These are phyloP conservation scores for Diplocarpon mali DNA, from an alignment of 2,329 filamentous ascomycete species.

Conservation along the genomic window DNA sequence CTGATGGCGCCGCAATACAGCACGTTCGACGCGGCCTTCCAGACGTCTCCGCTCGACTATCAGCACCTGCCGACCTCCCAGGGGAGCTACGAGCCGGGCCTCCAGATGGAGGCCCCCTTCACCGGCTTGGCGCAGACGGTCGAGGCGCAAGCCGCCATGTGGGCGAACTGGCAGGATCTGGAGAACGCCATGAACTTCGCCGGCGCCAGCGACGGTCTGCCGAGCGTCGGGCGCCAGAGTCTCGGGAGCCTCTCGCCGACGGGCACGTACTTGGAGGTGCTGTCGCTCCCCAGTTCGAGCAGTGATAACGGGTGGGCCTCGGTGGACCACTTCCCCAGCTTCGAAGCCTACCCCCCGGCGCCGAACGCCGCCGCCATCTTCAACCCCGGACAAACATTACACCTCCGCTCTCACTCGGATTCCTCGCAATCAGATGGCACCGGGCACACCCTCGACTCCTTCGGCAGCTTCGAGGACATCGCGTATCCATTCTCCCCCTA, in stretches of 20 bases:
- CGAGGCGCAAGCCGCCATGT: conserved; percentile 47
- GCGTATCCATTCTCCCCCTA: conserved; percentile 57
- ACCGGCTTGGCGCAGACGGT: conserved; percentile 45
- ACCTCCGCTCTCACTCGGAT: conserved; percentile 77
- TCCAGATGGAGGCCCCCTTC: conserved; percentile 54
- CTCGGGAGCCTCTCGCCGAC: conserved; percentile 58
- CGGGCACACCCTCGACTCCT: conserved; percentile 43
- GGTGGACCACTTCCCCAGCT: conserved; percentile 64
- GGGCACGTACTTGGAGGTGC: conserved; percentile 72
- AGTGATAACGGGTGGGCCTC: conserved; percentile 82
- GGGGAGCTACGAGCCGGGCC: conserved; percentile 46
- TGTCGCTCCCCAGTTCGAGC: conserved; percentile 68
- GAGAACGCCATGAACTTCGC: conserved; percentile 52
- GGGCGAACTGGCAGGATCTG: conserved; percentile 73
- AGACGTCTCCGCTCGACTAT: conserved; percentile 27
- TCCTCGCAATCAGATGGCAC: conserved; percentile 66
- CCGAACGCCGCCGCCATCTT: conserved; percentile 57
- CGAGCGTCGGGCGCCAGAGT: conserved; percentile 36
- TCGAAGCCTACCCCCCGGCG: conserved; percentile 54
- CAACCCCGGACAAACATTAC: conserved; percentile 83
- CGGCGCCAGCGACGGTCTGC: conserved; percentile 34
- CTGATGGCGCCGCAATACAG: conserved; percentile 27
- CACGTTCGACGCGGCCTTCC: conserved; percentile 23
- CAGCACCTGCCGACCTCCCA: conserved; percentile 42
- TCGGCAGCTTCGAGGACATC: conserved; percentile 73